Conservation (phyloP, 306 rosid species). For the Vigna nakashimae region DNA sequence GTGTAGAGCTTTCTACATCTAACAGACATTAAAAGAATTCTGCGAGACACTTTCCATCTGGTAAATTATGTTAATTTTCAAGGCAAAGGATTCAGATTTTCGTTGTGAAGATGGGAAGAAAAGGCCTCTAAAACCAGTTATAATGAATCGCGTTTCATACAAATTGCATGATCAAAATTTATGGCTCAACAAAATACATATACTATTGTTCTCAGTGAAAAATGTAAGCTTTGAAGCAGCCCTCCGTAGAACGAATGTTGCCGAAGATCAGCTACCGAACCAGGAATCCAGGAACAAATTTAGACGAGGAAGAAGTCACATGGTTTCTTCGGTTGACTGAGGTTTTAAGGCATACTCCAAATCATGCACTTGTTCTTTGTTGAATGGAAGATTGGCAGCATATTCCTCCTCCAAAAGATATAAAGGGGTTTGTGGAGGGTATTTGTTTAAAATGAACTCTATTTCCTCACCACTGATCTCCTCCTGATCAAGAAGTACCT, state of each 20-base stretch:
- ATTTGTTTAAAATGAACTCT: conserved; percentile 71
- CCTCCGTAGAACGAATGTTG: conserved; percentile 11
- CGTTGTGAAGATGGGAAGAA: background rate
- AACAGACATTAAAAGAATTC: too few relatives aligned
- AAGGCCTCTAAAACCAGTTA: conserved; percentile 20
- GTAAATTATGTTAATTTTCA: background rate
- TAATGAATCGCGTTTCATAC: conserved; percentile 18
- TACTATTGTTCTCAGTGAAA: background rate
- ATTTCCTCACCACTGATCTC: conserved; percentile 87
- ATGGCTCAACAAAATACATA: conserved; percentile 31
- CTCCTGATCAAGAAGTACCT: conserved; percentile 80
- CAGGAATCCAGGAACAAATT: conserved; percentile 11
- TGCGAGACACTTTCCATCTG: too few relatives aligned
- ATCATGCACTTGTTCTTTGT: conserved; percentile 51
- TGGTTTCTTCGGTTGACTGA: conserved; percentile 59
- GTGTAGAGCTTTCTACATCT: too few relatives aligned
- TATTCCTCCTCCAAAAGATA: conserved; percentile 71
- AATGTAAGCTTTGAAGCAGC: conserved; percentile 21
- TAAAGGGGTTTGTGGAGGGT: conserved; percentile 87
- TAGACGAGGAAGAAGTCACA: conserved; percentile 42
- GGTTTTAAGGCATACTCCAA: conserved; percentile 57
- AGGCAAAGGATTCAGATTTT: conserved; percentile 16
- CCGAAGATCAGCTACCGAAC: conserved; percentile 30
- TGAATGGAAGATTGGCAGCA: conserved; percentile 70
- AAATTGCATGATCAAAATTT: conserved; percentile 45